These are phyloP conservation scores for Sporormia fimetaria DNA, from an alignment of 495 filamentous ascomycete genomes.

Conservation along the genomic window DNA sequence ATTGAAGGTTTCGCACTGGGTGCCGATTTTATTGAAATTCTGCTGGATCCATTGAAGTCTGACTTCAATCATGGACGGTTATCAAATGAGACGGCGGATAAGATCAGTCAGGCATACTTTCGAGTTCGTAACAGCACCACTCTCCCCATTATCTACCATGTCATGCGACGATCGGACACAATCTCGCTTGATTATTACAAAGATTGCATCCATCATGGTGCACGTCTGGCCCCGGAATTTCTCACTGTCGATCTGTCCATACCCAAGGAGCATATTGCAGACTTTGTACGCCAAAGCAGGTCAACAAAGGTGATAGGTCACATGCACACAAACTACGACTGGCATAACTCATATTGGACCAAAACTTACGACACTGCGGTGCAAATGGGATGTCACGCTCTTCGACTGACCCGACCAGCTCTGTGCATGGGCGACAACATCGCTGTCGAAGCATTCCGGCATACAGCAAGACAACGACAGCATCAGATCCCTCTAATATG, in stretches of 20 bases:
- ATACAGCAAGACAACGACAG: slow-evolving; percentile 35
- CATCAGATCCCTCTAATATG: slow-evolving; percentile 49
- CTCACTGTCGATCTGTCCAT: slow-evolving; percentile 54
- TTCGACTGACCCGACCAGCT: slow-evolving; percentile 55
- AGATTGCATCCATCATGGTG: slow-evolving; percentile 51
- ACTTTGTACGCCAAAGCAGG: slow-evolving; percentile 48
- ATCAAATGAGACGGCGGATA: slow-evolving; percentile 26
- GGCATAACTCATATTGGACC: slow-evolving; percentile 50
- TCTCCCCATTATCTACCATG: slow-evolving; percentile 57
- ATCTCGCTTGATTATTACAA: slow-evolving; percentile 39
- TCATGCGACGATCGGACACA: slow-evolving; percentile 35
- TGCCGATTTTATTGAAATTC: slow-evolving; percentile 61
- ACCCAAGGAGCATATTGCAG: slow-evolving; percentile 39
- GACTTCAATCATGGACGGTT: neutral
- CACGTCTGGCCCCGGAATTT: slow-evolving; percentile 66
- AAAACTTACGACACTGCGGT: slow-evolving; percentile 37
- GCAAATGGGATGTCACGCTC: slow-evolving; percentile 55
- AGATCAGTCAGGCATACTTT: slow-evolving; percentile 48
- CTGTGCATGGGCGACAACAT: slow-evolving; percentile 48
- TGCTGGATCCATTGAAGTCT: slow-evolving; percentile 39
- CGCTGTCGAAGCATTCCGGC: slow-evolving; percentile 44
- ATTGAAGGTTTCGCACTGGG: slow-evolving; percentile 55
- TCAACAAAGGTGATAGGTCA: slow-evolving; percentile 67
- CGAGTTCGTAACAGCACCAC: slow-evolving; percentile 52
- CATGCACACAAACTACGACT: slow-evolving; percentile 36